These are phyloP conservation scores for Canariomyces notabilis DNA, from an alignment of 2,329 filamentous ascomycete species.

Conservation along the genomic window DNA sequence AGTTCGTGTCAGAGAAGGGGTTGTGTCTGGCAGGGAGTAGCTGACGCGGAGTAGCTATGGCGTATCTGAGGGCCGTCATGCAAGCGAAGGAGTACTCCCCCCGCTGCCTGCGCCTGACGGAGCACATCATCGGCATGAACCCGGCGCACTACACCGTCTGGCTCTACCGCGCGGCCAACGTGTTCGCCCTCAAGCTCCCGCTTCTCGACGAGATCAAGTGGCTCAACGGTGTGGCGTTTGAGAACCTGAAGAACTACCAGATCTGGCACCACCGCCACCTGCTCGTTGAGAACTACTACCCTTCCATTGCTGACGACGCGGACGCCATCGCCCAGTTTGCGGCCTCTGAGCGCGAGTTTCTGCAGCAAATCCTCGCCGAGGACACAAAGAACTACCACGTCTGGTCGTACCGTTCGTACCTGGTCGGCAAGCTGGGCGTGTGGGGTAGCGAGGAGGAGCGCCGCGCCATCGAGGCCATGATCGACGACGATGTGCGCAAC, in stretches of 20 bases:
- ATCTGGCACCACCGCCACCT: constrained; percentile 79
- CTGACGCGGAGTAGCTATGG: constrained; percentile 56
- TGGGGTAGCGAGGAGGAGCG: constrained; percentile 62
- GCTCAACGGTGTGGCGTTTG: constrained; percentile 77
- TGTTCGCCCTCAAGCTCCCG: constrained; percentile 61
- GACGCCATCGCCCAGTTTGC: constrained; percentile 54
- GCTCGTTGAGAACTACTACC: constrained; percentile 55
- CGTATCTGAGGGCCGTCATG: constrained; percentile 93
- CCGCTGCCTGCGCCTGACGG: constrained; percentile 74
- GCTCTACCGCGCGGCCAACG: constrained; percentile 83
- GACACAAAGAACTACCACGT: constrained; percentile 99
- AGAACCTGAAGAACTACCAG: constrained; percentile 95
- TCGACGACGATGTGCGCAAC: constrained; percentile 80
- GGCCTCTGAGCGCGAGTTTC: constrained; percentile 66
- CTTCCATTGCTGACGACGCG: constrained; percentile 55
- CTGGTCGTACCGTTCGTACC: constrained; percentile 85
- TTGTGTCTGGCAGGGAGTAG: constrained; percentile 1
- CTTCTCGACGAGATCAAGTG: constrained; percentile 72
- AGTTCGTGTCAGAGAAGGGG: constrained; percentile 14
- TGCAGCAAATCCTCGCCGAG: constrained; percentile 71
- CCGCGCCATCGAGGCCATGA: constrained; percentile 63
- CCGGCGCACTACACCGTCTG: constrained; percentile 98
- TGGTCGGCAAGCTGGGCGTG: constrained; percentile 60
- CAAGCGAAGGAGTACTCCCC: constrained; percentile 76
- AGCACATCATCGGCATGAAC: constrained; percentile 87